A percentile compares a stretch with the other conserved stretches of the same genome.
These are phyloP conservation scores for Candida sp. DNA, from an alignment of 1,139 yeast species.

Conservation along the genomic window DNA sequence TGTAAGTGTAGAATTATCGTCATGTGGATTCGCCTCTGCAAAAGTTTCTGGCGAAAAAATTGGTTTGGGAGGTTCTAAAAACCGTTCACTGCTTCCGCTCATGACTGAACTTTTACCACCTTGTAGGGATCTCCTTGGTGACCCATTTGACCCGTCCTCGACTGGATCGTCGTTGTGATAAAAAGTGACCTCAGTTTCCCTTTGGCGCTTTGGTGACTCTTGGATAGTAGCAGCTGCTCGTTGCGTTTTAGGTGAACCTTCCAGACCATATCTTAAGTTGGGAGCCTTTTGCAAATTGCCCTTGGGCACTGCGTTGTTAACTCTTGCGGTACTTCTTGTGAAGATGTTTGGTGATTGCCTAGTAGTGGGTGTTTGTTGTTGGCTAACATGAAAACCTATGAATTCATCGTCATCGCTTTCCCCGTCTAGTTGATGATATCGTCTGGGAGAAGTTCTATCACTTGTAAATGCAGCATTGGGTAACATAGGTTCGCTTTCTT, in stretches of 20 bases:
- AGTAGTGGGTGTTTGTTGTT: constrained; percentile 14
- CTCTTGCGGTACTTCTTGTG: constrained; percentile 47
- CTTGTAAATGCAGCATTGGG: constrained; percentile 43
- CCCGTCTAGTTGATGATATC: constrained; percentile 25
- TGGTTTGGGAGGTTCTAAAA: constrained; percentile 62
- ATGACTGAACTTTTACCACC: constrained; percentile 22
- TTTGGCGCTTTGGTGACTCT: constrained; percentile 65
- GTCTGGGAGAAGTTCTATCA: constrained; percentile 36
- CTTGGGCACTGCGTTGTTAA: constrained; percentile 11
- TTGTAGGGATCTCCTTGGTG: constrained; percentile 30
- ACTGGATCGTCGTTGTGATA: constrained; percentile 34
- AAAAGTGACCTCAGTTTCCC: constrained; percentile 45
- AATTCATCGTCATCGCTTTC: constrained; percentile 23
- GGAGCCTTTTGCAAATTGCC: constrained; percentile 22
- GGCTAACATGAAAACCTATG: constrained; percentile 28
- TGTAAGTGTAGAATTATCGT: constrained; percentile 25
- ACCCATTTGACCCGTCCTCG: constrained; percentile 27
- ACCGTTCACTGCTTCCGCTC: constrained; percentile 45
- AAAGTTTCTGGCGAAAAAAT: constrained; percentile 61
- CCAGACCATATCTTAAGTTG: constrained; percentile 15
- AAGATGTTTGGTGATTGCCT: constrained; percentile 46
- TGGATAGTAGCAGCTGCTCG: constrained; percentile 55
- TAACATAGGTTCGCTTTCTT: constrained; percentile 25
- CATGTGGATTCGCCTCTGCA: constrained; percentile 55
- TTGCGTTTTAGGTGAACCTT: constrained; percentile 28